Base-by-base conservation (phyloP, 2,329 filamentous ascomycete genomes). In the Trichothecium roseum region DNA sequence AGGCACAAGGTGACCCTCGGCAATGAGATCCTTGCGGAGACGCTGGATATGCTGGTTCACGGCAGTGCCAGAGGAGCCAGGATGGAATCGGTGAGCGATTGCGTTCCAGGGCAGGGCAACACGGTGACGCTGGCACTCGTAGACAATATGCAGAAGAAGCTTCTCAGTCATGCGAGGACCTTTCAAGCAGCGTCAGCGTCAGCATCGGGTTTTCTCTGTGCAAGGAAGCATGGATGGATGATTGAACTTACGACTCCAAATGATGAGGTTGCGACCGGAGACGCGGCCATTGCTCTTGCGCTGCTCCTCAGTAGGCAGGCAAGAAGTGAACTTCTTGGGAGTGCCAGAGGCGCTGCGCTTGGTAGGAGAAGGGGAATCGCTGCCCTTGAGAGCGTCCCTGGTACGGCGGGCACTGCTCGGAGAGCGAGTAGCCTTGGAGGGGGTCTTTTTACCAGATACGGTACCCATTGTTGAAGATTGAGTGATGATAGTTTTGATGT, bases 81-180 rank as follows among this genome's bases (percentile, higher is more conserved):
- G 60, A 7, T 57, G 56, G 13, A 66, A 46, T 1, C 61, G 53
- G 33, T 64, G 58, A 17, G 61, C 61, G 29, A 64, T 52, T 0
- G 44, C 35, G 12, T 62, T 54, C 60, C 60, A 66, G 0, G 62
- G 60, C 1, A 66, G 9, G 2, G 52, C 45, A 17, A 58, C 44
- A 18, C 49, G 50, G 32, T 51, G 43, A 5, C 53, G 42, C 10
- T 40, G 37, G 26, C 50, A 56, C 42, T 68, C 64, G 24, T 63
- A 68, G 9, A 59, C 48, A 1, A 66, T 41, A 37, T 57, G 46
- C 1, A 68, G 47, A 1, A 68, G 38, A 0, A 66, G 42, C 44
- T 68, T 68, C 27, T 68, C 64, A 1, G 53, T 48, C 61, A 68
- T 69, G 8, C 63, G 57, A 8, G 61, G 56, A 1, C 62, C 64